A percentile compares a stretch with the other conserved stretches of the same genome.
phyloP scores from a whole-genome alignment of 805 yeast species.

The Metschnikowia similis region DNA sequence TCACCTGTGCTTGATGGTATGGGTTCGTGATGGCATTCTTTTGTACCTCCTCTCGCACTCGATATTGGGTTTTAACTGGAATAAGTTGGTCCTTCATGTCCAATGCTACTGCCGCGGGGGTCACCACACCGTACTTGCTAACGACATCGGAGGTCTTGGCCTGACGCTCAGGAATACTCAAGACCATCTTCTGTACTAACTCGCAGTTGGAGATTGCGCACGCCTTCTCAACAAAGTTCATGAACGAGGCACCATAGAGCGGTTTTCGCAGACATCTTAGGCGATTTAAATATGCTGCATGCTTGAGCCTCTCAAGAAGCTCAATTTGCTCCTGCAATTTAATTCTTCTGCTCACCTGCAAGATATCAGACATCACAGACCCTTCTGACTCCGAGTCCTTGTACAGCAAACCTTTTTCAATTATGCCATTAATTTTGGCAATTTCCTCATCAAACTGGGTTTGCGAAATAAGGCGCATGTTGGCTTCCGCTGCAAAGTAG shows the following conservation, averaged over 20 bases:
- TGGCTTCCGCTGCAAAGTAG: constrained; percentile 44
- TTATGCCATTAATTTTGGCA: constrained; percentile 36
- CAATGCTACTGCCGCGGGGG: constrained; percentile 79
- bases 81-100: constrained; percentile 57
- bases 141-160: constrained; percentile 45
- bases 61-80: constrained; percentile 36
- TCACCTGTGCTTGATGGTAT: constrained; percentile 80
- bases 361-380: constrained; percentile 33
- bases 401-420: constrained; percentile 19
- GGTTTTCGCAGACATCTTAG: constrained; percentile 66
- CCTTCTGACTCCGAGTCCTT: neutral
- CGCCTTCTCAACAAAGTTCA: constrained; percentile 22
- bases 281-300: constrained; percentile 57
- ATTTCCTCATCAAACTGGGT: constrained; percentile 42
- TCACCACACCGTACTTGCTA: constrained; percentile 77
- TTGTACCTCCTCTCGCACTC: constrained; percentile 27
- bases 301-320: constrained; percentile 50
- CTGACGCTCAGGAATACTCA: constrained; percentile 25
- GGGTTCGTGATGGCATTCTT: constrained; percentile 44
- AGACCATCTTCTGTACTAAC: constrained; percentile 13
- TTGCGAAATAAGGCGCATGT: constrained; percentile 45
- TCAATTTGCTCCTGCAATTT: constrained; percentile 50
- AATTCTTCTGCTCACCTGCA: constrained; percentile 56
- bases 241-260: constrained; percentile 58
- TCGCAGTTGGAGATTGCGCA: neutral